phyloP scores from a whole-genome alignment of 2,329 filamentous ascomycete species.

The Pestalotiopsis sp. region DNA sequence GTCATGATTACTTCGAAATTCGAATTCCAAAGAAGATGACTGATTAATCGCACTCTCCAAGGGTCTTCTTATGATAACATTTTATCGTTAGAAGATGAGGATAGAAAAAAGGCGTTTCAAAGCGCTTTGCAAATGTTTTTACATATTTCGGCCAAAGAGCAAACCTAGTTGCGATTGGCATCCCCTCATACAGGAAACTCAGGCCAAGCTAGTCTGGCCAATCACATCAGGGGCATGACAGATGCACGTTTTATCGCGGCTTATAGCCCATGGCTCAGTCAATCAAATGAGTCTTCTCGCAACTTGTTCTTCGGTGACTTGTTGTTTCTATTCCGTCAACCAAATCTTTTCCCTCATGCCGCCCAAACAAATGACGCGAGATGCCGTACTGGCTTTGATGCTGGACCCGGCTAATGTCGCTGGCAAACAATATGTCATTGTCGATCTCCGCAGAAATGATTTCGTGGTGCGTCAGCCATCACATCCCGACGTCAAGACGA shows the following conservation, averaged over 20 bases:
- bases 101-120: neutral
- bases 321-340: neutral
- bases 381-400: neutral
- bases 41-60: neutral
- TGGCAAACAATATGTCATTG: constrained; percentile 24
- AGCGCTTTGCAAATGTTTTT: neutral
- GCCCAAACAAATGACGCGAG: neutral
- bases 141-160: neutral
- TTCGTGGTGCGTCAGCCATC: constrained; percentile 33
- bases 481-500: neutral
- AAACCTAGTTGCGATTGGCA: neutral
- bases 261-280: neutral
- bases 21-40: neutral
- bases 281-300: neutral
- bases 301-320: neutral
- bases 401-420: neutral
- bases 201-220: neutral
- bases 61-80: neutral
- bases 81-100: neutral
- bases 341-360: neutral
- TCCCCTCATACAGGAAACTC: neutral
- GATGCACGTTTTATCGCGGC: neutral
- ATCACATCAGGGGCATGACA: neutral
- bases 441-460: constrained; percentile 46
- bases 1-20: neutral